phyloP scores from a whole-genome alignment of 345 rosid species.

The Corchorus capsularis region DNA sequence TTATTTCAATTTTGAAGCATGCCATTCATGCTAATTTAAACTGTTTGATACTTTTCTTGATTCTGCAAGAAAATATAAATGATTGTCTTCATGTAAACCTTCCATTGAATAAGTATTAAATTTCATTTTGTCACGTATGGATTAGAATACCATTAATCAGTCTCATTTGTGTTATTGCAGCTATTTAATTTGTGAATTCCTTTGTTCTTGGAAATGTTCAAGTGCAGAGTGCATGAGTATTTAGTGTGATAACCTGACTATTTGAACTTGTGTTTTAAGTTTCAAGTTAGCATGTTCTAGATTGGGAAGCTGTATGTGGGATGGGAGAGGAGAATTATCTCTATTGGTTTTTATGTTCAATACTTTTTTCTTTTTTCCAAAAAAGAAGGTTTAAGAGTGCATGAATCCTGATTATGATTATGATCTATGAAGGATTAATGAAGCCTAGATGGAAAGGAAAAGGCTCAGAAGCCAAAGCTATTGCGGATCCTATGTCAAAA shows the following conservation, averaged over 20 bases:
- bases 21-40: neutral
- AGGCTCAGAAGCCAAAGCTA: constrained; percentile 69
- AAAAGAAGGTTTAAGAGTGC: neutral
- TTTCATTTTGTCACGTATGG: neutral
- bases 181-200: neutral
- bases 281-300: neutral
- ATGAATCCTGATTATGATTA: neutral
- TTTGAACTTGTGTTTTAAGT: neutral
- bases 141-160: neutral
- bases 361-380: neutral
- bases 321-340: neutral
- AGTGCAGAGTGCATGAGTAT: neutral
- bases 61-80: neutral
- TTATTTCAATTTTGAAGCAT: neutral
- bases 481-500: constrained; percentile 69
- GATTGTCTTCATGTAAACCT: neutral
- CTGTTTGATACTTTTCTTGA: neutral
- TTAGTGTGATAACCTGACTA: neutral
- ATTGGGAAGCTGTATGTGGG: neutral
- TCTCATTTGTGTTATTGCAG: neutral
- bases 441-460: constrained; percentile 90
- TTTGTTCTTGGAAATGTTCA: neutral
- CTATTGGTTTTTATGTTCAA: neutral
- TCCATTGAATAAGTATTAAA: neutral
- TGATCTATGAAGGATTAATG: constrained; percentile 35